Conservation (phyloP, 805 yeast species). For the Candida sanyiensis region DNA sequence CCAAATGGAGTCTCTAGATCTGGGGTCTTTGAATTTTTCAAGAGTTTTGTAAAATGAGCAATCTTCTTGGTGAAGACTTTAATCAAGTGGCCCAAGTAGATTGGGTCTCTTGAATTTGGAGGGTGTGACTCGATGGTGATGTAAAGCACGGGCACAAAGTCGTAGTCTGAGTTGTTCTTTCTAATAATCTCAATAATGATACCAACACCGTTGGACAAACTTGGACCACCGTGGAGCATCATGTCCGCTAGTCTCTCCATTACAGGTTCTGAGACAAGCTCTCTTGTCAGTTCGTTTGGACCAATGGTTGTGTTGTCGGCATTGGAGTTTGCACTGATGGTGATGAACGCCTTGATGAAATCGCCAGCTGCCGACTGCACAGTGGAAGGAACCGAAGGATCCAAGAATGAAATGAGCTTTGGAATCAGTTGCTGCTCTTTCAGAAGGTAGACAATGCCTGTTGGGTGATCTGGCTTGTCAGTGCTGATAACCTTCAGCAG, state of each 20-base stretch:
- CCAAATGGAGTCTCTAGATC: conserved; percentile 60
- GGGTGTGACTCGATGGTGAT: conserved; percentile 85
- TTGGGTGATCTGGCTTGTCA: conserved; percentile 83
- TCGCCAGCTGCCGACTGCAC: conserved; percentile 94
- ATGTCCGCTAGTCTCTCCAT: conserved; percentile 62
- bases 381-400: conserved; percentile 60
- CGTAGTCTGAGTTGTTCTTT: conserved; percentile 94
- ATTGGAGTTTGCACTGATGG: conserved; percentile 89
- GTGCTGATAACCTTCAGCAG: conserved; percentile 84
- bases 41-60: conserved; percentile 59
- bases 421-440: conserved; percentile 71
- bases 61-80: conserved; percentile 70
- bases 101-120: conserved; percentile 88
- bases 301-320: conserved; percentile 90
- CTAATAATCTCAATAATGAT: conserved; percentile 90
- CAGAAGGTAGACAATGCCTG: conserved; percentile 76
- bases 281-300: conserved; percentile 90
- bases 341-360: conserved; percentile 86
- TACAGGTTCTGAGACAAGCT: conserved; percentile 72
- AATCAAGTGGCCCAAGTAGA: conserved; percentile 83
- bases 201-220: conserved; percentile 90
- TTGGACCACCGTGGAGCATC: conserved; percentile 81
- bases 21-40: conserved; percentile 35
- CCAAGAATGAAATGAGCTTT: conserved; percentile 61
- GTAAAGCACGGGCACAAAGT: conserved; percentile 76